Conservation (phyloP, 495 filamentous ascomycete genomes). For the Chaetomium tenue region DNA sequence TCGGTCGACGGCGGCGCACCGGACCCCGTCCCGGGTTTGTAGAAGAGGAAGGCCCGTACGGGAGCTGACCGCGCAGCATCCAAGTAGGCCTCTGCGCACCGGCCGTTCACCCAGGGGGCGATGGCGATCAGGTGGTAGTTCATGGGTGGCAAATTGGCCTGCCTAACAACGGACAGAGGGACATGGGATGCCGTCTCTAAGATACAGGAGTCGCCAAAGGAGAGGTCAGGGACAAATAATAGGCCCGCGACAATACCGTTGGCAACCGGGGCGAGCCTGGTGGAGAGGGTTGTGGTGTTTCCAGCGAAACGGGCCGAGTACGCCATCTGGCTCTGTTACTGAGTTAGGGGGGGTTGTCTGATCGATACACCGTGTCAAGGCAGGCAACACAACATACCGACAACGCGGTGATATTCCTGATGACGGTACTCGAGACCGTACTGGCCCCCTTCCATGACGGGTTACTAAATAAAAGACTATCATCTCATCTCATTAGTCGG, state of each 20-base stretch:
- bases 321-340: slow-evolving; percentile 57
- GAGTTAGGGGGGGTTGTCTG: neutral
- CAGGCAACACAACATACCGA: slow-evolving; percentile 41
- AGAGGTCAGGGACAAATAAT: slow-evolving; percentile 75
- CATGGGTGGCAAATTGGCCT: slow-evolving; percentile 65
- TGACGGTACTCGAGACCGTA: slow-evolving; percentile 46
- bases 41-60: slow-evolving; percentile 71
- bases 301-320: slow-evolving; percentile 60
- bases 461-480: slow-evolving; percentile 51
- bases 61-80: slow-evolving; percentile 56
- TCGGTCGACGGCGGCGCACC: slow-evolving; percentile 58
- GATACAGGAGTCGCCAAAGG: slow-evolving; percentile 55
- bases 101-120: slow-evolving; percentile 78
- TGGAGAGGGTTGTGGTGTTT: slow-evolving; percentile 70
- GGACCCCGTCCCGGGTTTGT: slow-evolving; percentile 58
- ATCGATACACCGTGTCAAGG: neutral
- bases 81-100: slow-evolving; percentile 70
- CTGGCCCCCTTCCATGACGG: slow-evolving; percentile 43
- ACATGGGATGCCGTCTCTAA: slow-evolving; percentile 57
- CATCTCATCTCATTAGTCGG: slow-evolving; percentile 8
- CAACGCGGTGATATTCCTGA: slow-evolving; percentile 49
- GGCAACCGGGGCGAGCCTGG: slow-evolving; percentile 51
- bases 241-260: slow-evolving; percentile 65
- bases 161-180: slow-evolving; percentile 71
- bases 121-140: slow-evolving; percentile 66